A percentile compares a stretch with the other conserved stretches of the same genome.
Evolutionary conservation across 805 yeast species (phyloP).

Genomic region (Barnettozyma salicaria): DNA sequence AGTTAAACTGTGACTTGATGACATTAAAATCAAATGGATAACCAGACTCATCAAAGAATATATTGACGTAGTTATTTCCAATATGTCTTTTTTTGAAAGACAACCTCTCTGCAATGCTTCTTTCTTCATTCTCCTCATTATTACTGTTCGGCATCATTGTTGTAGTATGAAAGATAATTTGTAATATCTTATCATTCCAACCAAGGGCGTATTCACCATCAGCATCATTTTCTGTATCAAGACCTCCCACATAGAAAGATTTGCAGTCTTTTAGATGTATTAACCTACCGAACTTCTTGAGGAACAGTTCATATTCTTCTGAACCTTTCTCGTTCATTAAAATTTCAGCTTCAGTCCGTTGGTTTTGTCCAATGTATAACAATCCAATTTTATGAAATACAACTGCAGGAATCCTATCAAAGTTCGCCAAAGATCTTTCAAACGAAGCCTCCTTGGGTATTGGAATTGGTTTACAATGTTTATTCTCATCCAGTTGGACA

Average conservation of each 20-base stretch:
- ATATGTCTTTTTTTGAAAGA: conserved; percentile 74
- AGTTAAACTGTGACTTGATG: conserved; percentile 75
- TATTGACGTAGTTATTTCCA: conserved; percentile 79
- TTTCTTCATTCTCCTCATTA: conserved; percentile 28
- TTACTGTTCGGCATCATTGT: conserved; percentile 84
- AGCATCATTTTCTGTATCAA: conserved; percentile 59
- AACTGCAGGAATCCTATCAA: conserved; percentile 74
- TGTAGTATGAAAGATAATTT: conserved; percentile 70
- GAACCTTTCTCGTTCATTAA: conserved; percentile 64
- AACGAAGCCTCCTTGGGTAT: conserved; percentile 42
- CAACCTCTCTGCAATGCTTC: conserved; percentile 33
- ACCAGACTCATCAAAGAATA: conserved; percentile 75
- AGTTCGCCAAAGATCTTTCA: conserved; percentile 48
- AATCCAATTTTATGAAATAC: conserved; percentile 77
- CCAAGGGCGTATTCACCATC: conserved; percentile 75
- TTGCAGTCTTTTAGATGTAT: conserved; percentile 51
- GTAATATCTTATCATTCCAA: conserved; percentile 68
- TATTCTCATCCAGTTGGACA: conserved; percentile 34
- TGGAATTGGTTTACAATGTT: conserved; percentile 39
- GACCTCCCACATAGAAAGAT: conserved; percentile 66
- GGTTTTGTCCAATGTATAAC: conserved; percentile 66
- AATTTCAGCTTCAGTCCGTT: conserved; percentile 56
- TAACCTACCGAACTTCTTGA: conserved; percentile 52
- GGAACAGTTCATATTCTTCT: conserved; percentile 49
- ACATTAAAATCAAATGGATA: conserved; percentile 61